Evolutionary conservation across 2,329 filamentous ascomycete genomes (phyloP).

Genomic region (Claviceps purpurea): DNA sequence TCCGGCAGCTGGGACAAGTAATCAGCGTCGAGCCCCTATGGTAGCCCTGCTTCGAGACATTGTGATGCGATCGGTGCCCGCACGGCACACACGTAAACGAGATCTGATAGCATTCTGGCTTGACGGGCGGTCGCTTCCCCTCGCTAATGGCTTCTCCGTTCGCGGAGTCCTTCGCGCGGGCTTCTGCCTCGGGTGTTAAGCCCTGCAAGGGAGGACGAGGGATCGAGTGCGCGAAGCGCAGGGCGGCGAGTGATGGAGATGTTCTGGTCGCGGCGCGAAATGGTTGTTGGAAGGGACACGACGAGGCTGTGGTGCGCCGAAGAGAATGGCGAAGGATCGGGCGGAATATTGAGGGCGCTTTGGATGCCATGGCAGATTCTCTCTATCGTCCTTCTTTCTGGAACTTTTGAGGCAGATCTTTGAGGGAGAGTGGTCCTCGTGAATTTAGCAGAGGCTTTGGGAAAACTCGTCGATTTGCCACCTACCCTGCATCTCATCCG

Average conservation of each 20-base stretch:
- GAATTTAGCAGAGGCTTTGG: too few species aligned
- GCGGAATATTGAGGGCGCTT: slow-evolving; percentile 9
- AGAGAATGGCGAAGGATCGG: slow-evolving; percentile 8
- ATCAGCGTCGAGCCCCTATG: slow-evolving; percentile 83
- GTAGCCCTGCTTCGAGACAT: slow-evolving; percentile 87
- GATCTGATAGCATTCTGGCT: slow-evolving; percentile 65
- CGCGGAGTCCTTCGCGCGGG: slow-evolving; percentile 3
- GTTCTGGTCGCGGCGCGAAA: slow-evolving; percentile 1
- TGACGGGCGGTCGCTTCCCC: slow-evolving; percentile 15
- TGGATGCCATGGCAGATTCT: slow-evolving; percentile 16
- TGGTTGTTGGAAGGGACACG: slow-evolving; percentile 3
- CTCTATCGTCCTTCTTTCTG: background rate
- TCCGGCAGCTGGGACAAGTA: slow-evolving; percentile 73
- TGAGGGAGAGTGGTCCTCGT: background rate
- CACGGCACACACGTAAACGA: slow-evolving; percentile 91
- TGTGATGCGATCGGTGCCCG: slow-evolving; percentile 64
- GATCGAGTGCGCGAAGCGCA: slow-evolving; percentile 22
- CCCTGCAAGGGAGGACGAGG: slow-evolving; percentile 14
- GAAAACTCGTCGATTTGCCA: too few species aligned
- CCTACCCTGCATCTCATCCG: too few species aligned
- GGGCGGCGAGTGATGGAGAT: slow-evolving; percentile 6
- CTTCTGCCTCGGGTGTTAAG: slow-evolving; percentile 3
- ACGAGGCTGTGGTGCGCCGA: slow-evolving; percentile 9
- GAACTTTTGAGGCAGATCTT: background rate
- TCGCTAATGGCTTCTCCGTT: slow-evolving; percentile 14